Evolutionary conservation across 345 rosid species (phyloP), one percentile per base, ranked within the genome.

Genomic region (Brassica incana): DNA sequence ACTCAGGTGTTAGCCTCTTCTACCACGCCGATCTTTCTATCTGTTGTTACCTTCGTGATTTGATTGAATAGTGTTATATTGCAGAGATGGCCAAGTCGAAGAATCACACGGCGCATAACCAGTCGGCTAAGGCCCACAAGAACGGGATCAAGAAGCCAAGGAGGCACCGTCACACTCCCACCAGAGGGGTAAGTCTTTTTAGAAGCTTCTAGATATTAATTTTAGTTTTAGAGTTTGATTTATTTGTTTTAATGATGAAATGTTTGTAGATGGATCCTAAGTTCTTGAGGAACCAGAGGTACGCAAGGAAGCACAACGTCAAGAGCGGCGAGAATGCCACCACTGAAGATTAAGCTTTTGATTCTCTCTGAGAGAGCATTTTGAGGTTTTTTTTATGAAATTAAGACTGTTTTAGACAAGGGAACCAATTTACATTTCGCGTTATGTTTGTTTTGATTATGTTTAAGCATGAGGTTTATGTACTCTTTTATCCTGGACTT

Each of bases 61-160:
- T 61, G 60, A 79, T 6, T 12, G 66, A n/a, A 5, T 23, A 3
- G 23, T 33, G 38, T 6, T 33, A 3, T 33, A 5, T 5, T 33
- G 58, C 14, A 91, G 93, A 85, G 58, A 95, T 96, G 98, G 99
- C 99, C 25, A 96, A 96, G 92, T 96, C 99, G 80, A 96, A 96
- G 97, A 96, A 96, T 40, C 99, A 96, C 88, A 96, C 99, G 1
- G 98, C 98, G 0, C 97, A 93, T 82, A 96, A 96, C 89, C 99
- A 96, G 87, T 96, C 99, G 3, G 84, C 90, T 80, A 96, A 96
- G 85, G 99, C 98, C 9, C 99, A 96, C 81, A 88, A 80, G 92
- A 96, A 96, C 65, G 99, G 99, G 54, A 96, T 96, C 86, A 96
- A 96, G 97, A 96, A 92, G 74, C 98, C 99, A 20, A 89, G 84